These are phyloP conservation scores for Colletotrichum navitas DNA, from an alignment of 2,329 filamentous ascomycete genomes.

Conservation along the genomic window DNA sequence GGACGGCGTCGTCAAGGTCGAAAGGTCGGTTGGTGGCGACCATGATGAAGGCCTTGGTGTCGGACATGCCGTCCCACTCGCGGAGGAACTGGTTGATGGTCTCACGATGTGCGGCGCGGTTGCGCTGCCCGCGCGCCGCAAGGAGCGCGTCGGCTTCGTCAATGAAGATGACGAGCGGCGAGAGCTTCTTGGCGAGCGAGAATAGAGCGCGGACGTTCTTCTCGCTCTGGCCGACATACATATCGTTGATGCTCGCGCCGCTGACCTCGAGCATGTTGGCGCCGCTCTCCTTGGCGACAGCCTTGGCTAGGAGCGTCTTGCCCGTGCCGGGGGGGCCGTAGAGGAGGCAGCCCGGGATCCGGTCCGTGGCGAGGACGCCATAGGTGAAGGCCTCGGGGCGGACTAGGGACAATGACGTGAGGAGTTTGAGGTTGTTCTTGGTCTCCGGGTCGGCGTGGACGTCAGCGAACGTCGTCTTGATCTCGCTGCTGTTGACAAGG, in stretches of 20 bases:
- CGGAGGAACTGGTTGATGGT: constrained; percentile 97
- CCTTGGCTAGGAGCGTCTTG: constrained; percentile 78
- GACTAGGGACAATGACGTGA: constrained; percentile 88
- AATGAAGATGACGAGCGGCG: constrained; percentile 94
- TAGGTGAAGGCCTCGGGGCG: constrained; percentile 97
- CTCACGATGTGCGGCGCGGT: constrained; percentile 81
- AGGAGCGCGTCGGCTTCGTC: constrained; percentile 97
- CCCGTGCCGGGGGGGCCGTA: constrained; percentile 90
- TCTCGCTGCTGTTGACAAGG: constrained; percentile 83
- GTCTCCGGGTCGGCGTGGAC: constrained; percentile 87
- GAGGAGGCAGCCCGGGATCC: constrained; percentile 88
- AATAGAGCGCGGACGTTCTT: constrained; percentile 97
- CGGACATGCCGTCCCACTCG: constrained; percentile 93
- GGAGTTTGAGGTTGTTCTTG: constrained; percentile 86
- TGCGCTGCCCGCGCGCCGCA: constrained; percentile 77
- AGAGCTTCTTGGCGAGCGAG: constrained; percentile 88
- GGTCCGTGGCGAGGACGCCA: constrained; percentile 90
- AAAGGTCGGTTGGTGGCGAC: constrained; percentile 96
- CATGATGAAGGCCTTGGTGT: constrained; percentile 94
- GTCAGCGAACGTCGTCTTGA: constrained; percentile 88
- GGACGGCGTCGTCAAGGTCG: constrained; percentile 89
- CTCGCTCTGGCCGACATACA: constrained; percentile 95
- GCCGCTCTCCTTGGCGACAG: constrained; percentile 76
- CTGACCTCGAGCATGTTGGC: constrained; percentile 87
- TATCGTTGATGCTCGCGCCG: constrained; percentile 93